phyloP scores from a whole-genome alignment of 163 green algal genomes.

The Scenedesmus sp. region DNA sequence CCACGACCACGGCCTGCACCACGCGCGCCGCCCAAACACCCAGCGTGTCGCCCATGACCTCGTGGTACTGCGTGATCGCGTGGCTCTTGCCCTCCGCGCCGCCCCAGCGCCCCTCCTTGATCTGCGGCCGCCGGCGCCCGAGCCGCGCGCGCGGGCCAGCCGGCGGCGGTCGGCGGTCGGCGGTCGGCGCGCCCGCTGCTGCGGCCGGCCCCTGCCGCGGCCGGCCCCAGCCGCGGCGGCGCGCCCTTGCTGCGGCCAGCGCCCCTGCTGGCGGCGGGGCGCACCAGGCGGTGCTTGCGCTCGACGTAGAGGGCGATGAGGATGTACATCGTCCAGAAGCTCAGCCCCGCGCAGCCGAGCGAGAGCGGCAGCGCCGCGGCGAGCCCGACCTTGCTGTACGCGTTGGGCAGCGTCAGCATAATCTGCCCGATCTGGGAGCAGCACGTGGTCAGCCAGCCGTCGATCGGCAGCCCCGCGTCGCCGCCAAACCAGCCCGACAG shows the following conservation, averaged over 20 bases:
- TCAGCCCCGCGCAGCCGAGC: slow-evolving; percentile 26
- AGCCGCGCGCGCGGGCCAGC: too few species aligned
- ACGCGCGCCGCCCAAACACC: slow-evolving; percentile 12
- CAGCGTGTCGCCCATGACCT: slow-evolving; percentile 22
- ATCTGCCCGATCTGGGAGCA: slow-evolving; percentile 37
- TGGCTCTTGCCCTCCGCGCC: slow-evolving; percentile 25
- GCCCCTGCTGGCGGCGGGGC: neutral
- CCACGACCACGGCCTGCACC: slow-evolving; percentile 30
- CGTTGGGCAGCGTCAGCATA: slow-evolving; percentile 37
- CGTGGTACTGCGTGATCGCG: slow-evolving; percentile 19
- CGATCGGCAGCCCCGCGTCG: slow-evolving; percentile 28
- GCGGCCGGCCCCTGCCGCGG: too few species aligned
- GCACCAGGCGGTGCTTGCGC: slow-evolving; percentile 36
- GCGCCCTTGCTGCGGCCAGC: too few species aligned
- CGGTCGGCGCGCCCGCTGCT: too few species aligned
- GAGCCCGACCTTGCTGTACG: slow-evolving; percentile 27
- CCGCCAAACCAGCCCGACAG: slow-evolving; percentile 33
- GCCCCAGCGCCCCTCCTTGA: slow-evolving; percentile 24
- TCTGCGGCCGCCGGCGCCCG: neutral
- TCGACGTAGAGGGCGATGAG: slow-evolving; percentile 26
- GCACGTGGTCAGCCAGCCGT: slow-evolving; percentile 30
- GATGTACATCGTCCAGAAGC: slow-evolving; percentile 44
- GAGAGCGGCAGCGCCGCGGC: slow-evolving; percentile 28
- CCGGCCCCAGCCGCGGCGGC: too few species aligned
- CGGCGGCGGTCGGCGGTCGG: too few species aligned